Base-by-base conservation (phyloP, 345 rosid genomes). In the Nasturtium officinale region DNA sequence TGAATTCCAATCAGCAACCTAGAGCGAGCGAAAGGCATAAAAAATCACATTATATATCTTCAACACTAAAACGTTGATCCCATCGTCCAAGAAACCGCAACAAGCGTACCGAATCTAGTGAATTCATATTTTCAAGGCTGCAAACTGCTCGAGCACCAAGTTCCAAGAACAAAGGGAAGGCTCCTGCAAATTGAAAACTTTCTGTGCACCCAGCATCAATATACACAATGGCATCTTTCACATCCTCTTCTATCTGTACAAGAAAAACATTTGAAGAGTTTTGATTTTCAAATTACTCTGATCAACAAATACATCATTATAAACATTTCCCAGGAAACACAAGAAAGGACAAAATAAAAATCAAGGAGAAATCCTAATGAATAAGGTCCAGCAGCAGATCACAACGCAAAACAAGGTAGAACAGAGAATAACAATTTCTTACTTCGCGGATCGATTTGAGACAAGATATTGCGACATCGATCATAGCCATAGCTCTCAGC, bases 171-270 rank as follows among this genome's bases (percentile, higher is more conserved):
- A 80, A 33, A 51, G 99, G 93, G 70, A 88, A 91, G 13, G 92
- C 96, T 80, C 99, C 99, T 15, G 83, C 79, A 74, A 82, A 76
- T 56, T 94, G 97, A 75, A 95, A 95, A 69, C 99, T 87, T 78
- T 95, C 99, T 2, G 96, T 85, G 78, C 96, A 95, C 8, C 99
- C 99, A 54, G 95, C 87, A 83, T 95, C 99, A 4, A 91, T 77
- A 76, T 95, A 95, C 37, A 95, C 70, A 43, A 87, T 74, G 29
- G 96, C 80, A 66, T 82, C 93, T 73, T 83, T 80, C 6, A 91
- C 56, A 71, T 87, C 85, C 77, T 91, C 96, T 16, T 90, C 81
- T 66, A 89, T 79, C 99, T 91, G 65, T 23, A 23, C 67, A 56
- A 12, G 52, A 13, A 6, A 48, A 59, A 60, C 11, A 10, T 30